A percentile compares a stretch with the other conserved stretches of the same genome.
These are phyloP conservation scores for Nitzschia putrida DNA, from an alignment of 108 stramenopile genomes.

Conservation along the genomic window DNA sequence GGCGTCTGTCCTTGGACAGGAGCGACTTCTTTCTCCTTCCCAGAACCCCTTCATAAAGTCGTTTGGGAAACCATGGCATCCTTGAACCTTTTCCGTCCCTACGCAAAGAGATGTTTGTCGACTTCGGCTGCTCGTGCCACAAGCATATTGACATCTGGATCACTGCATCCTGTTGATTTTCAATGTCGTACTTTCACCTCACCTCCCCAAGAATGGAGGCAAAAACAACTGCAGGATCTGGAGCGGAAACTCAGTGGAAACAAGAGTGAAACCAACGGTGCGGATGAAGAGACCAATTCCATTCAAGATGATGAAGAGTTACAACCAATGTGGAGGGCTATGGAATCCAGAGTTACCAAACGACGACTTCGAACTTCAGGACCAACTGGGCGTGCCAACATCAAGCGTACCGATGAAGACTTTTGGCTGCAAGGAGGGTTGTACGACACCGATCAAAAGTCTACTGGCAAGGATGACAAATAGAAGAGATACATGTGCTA, in stretches of 20 bases:
- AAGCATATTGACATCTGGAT: too few relatives aligned
- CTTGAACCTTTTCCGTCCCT: too few relatives aligned
- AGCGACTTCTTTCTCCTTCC: too few relatives aligned
- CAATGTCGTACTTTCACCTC: not conserved
- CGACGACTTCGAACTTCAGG: slow-evolving; percentile 65
- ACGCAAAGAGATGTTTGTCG: too few relatives aligned
- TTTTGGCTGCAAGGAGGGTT: slow-evolving; percentile 78
- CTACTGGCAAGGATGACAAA: not conserved
- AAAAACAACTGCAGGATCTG: slow-evolving; percentile 43
- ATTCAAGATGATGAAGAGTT: slow-evolving; percentile 72
- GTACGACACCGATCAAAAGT: slow-evolving; percentile 44
- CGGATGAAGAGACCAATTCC: not conserved
- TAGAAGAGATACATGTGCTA: not conserved
- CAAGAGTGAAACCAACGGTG: slow-evolving; percentile 1
- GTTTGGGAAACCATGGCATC: too few relatives aligned
- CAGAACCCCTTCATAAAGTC: too few relatives aligned
- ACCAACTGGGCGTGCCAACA: slow-evolving; percentile 68
- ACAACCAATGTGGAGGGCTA: slow-evolving; percentile 88
- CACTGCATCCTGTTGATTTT: too few relatives aligned
- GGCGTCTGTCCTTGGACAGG: too few relatives aligned
- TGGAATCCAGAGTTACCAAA: slow-evolving; percentile 80
- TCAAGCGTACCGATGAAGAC: slow-evolving; percentile 82
- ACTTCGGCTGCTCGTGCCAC: too few relatives aligned
- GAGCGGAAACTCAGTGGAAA: slow-evolving; percentile 29
- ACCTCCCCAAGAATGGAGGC: slow-evolving; percentile 40